Conservation (phyloP, 73 alveolate genomes). For the Urostyla sp. region DNA sequence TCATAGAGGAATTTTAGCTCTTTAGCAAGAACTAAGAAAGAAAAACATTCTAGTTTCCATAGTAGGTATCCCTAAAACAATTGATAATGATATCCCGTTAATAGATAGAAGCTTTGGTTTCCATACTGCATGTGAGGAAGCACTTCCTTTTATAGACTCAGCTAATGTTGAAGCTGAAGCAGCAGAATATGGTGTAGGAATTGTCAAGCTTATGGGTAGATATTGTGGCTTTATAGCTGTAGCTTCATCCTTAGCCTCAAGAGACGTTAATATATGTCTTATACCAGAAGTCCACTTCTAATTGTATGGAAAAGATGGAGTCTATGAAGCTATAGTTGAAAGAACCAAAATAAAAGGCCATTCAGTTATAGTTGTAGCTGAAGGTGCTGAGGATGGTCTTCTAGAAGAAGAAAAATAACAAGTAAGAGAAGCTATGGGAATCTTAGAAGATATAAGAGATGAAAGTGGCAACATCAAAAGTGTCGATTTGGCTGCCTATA, state of each 20-base stretch:
- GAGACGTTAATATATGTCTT: constrained; percentile 90
- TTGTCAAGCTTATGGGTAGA: constrained; percentile 86
- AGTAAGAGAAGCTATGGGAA: constrained; percentile 54
- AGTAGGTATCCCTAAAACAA: constrained; percentile 95
- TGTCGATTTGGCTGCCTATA: constrained; percentile 87
- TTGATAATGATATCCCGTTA: constrained; percentile 97
- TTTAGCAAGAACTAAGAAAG: constrained; percentile 67
- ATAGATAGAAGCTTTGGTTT: constrained; percentile 88
- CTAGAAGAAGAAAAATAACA: constrained; percentile 22
- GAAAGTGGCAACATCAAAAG: constrained; percentile 88
- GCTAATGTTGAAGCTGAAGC: constrained; percentile 98
- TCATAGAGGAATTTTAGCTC: constrained; percentile 82
- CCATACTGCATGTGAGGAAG: constrained; percentile 90
- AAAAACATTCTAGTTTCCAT: constrained; percentile 75
- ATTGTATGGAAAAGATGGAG: constrained; percentile 85
- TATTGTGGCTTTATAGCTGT: constrained; percentile 91
- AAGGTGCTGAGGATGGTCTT: constrained; percentile 74
- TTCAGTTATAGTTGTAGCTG: constrained; percentile 76
- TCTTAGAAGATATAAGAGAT: constrained; percentile 75
- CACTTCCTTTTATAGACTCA: constrained; percentile 92
- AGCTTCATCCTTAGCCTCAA: constrained; percentile 83
- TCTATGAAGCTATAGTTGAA: constrained; percentile 74
- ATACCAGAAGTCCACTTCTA: constrained; percentile 90
- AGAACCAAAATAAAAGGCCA: constrained; percentile 83
- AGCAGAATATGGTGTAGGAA: constrained; percentile 96